Evolutionary conservation across 2,329 filamentous ascomycete species (phyloP), one percentile per base, ranked within the genome.

Genomic region (Pseudogymnoascus sp.): DNA sequence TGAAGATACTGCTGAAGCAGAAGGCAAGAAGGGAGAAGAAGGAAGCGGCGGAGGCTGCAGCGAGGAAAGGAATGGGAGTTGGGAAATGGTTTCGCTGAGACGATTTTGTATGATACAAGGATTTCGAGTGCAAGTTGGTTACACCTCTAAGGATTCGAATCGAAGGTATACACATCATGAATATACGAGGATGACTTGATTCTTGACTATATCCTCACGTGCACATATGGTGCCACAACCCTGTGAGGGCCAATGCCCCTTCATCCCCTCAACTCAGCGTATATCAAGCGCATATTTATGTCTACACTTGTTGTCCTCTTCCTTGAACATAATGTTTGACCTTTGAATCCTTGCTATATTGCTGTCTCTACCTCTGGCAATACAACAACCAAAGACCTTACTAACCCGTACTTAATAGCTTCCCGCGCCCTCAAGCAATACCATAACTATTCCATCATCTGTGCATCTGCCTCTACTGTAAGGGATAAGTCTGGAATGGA

Each of bases 1-100:
- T 60, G 23, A 64, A 50, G 60, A 44, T 67, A 11, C 61, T 65
- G 19, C 3, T 35, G 17, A 65, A 61, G 37, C 63, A 64, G 60
- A 64, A 64, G 31, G 53, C 38, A 62, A 56, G 7, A 66, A 67
- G 4, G 71, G 69, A 63, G 11, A 40, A 26, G 11, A 35, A 60
- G 59, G 33, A 42, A 31, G 59, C 26, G 37, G 59, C 38, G n/a
- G 61, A 62, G 15, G 7, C 46, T 31, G 33, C 37, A 56, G 50
- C 29, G 19, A 61, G 13, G 26, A 38, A 38, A 11, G 26, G 35
- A 23, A 40, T 33, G 40, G 35, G 21, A 61, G 44, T 23, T 31
- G 19, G 61, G 15, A 62, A 21, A 59, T 53, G 61, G 46, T 46
- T 62, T 17, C 31, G 61, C 17, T 53, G 50, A 62, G 33, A n/a